These are phyloP conservation scores for Kandelia obovata DNA, from an alignment of 345 rosid genomes.

Conservation along the genomic window DNA sequence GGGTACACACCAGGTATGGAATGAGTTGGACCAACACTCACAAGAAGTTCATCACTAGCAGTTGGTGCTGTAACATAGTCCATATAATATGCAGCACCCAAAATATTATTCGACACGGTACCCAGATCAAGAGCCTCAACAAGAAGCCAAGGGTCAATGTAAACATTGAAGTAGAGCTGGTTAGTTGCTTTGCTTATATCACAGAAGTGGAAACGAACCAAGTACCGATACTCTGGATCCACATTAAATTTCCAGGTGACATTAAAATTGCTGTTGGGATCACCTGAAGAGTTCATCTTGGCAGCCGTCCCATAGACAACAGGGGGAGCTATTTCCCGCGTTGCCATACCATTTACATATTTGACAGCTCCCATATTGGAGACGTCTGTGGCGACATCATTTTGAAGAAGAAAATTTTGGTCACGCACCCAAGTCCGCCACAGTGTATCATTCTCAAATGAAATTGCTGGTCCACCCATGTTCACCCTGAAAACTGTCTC, in stretches of 20 bases:
- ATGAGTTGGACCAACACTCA: conserved; percentile 48
- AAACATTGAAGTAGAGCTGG: conserved; percentile 65
- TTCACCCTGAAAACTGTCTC: conserved; percentile 77
- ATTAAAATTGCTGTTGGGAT: conserved; percentile 52
- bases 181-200: conserved; percentile 49
- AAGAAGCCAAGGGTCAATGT: conserved; percentile 42
- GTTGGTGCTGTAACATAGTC: conserved; percentile 45
- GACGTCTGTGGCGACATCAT: conserved; percentile 38
- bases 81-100: conserved; percentile 40
- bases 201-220: conserved; percentile 72
- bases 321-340: conserved; percentile 54
- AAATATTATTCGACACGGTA: conserved; percentile 4
- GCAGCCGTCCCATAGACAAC: conserved; percentile 63
- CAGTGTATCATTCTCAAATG: conserved; percentile 57
- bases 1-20: conserved; percentile 27
- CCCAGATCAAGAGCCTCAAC: conserved; percentile 46
- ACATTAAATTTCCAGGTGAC: conserved; percentile 66
- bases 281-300: conserved; percentile 41
- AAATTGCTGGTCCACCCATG: conserved; percentile 74
- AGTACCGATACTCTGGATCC: conserved; percentile 55
- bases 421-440: conserved; percentile 82
- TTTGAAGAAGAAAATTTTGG: conserved; percentile 30
- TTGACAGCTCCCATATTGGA: conserved; percentile 51
- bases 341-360: conserved; percentile 46
- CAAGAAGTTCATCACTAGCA: conserved; percentile 35